A percentile compares a stretch with the other conserved stretches of the same genome.
Evolutionary conservation across 2,329 filamentous ascomycete genomes (phyloP).

Genomic region (Colletotrichum lini): DNA sequence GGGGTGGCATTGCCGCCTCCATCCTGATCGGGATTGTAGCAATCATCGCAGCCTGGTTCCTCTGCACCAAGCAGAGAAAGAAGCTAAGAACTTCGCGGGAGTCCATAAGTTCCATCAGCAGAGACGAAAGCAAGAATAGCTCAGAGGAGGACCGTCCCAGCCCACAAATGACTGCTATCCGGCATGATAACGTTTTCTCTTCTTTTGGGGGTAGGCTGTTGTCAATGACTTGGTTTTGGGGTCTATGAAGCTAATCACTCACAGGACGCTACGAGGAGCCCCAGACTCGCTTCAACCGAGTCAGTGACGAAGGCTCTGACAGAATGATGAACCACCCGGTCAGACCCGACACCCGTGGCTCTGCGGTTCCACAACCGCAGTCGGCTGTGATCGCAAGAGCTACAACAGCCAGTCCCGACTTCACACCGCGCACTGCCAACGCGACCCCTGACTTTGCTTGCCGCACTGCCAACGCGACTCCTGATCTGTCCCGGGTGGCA

Average conservation of each 20-base stretch:
- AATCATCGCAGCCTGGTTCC: constrained; percentile 45
- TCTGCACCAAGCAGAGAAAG: constrained; percentile 34
- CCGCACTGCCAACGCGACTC: constrained; percentile 5
- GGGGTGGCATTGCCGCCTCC: constrained; percentile 25
- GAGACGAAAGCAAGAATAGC: constrained; percentile 42
- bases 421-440: constrained; percentile 12
- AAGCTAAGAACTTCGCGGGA: constrained; percentile 26
- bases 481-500: constrained; percentile 3
- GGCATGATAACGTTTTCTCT: constrained; percentile 56
- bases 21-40: constrained; percentile 29
- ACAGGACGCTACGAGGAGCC: constrained; percentile 41
- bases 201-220: constrained; percentile 60
- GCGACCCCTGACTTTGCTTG: constrained; percentile 33
- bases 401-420: constrained; percentile 20
- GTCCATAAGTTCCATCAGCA: constrained; percentile 34
- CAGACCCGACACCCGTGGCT: constrained; percentile 23
- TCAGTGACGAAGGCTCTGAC: constrained; percentile 18
- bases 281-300: constrained; percentile 39
- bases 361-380: background rate
- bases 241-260: constrained; percentile 15
- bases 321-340: constrained; percentile 42
- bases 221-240: background rate
- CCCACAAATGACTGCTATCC: constrained; percentile 46
- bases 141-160: constrained; percentile 49
- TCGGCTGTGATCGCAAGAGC: constrained; percentile 4